Evolutionary conservation across 305 asterid genomes (phyloP).

Genomic region (Rubia occidens): DNA sequence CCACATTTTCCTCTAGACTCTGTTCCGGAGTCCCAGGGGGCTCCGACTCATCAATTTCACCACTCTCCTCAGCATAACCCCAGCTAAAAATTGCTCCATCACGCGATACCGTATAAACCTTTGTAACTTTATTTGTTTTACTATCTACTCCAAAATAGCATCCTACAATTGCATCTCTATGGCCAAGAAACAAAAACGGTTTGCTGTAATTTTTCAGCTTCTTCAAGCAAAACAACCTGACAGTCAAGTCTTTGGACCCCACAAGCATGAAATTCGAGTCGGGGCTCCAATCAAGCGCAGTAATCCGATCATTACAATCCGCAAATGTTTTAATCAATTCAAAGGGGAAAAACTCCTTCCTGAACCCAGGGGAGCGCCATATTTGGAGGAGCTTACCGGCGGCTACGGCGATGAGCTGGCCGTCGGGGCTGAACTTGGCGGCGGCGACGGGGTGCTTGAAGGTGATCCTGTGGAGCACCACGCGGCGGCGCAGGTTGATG

Average conservation of each 20-base stretch:
- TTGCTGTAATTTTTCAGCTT: conserved; percentile 29
- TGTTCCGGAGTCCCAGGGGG: conserved; percentile 79
- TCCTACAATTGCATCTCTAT: conserved; percentile 72
- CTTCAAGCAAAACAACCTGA: conserved; percentile 58
- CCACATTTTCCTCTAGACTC: conserved; percentile 28
- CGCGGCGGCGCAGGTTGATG: conserved; percentile 74
- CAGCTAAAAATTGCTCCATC: conserved; percentile 85
- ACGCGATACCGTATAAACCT: conserved; percentile 64
- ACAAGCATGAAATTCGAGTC: conserved; percentile 55
- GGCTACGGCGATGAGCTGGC: conserved; percentile 64
- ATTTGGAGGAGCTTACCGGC: conserved; percentile 85
- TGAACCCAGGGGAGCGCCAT: conserved; percentile 90
- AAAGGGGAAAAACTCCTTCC: conserved; percentile 80
- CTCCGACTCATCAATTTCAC: conserved; percentile 41
- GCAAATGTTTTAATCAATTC: conserved; percentile 67
- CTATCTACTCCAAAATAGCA: conserved; percentile 69
- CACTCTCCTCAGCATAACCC: conserved; percentile 35
- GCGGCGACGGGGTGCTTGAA: conserved; percentile 58
- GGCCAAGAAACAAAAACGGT: conserved; percentile 74
- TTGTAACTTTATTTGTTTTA: conserved; percentile 41
- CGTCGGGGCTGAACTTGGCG: conserved; percentile 75
- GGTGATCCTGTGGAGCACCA: conserved; percentile 45
- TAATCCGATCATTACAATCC: conserved; percentile 64
- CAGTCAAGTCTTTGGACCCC: conserved; percentile 83
- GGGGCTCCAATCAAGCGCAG: conserved; percentile 79